These are phyloP conservation scores for Annulohypoxylon stygium DNA, from an alignment of 495 filamentous ascomycete genomes.

Conservation along the genomic window DNA sequence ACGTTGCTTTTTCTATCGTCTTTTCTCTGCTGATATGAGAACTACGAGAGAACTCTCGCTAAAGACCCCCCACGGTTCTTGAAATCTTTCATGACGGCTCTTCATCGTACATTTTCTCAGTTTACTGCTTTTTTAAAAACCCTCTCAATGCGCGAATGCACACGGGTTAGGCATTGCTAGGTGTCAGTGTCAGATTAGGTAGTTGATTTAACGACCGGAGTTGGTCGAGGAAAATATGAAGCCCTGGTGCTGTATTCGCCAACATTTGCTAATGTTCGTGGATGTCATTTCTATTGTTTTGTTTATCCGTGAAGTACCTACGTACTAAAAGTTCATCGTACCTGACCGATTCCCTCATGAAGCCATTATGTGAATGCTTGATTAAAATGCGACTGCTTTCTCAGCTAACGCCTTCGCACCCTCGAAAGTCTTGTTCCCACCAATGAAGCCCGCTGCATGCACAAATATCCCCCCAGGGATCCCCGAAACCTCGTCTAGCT, in stretches of 20 bases:
- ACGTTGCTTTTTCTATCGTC: conserved; percentile 18
- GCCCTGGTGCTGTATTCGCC: conserved; percentile 2
- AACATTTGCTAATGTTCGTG: not conserved
- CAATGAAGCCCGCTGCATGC: conserved; percentile 95
- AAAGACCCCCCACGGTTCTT: conserved; percentile 18
- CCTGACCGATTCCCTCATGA: not conserved
- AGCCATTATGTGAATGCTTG: conserved; percentile 26
- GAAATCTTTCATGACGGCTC: conserved; percentile 5
- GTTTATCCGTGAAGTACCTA: conserved; percentile 37
- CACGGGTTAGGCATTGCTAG: conserved; percentile 15
- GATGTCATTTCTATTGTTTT: not conserved
- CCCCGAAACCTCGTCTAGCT: conserved; percentile 79
- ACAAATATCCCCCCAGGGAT: conserved; percentile 88
- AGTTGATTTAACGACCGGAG: conserved; percentile 19
- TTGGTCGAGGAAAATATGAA: conserved; percentile 15
- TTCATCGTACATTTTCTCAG: conserved; percentile 23
- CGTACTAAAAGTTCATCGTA: not conserved
- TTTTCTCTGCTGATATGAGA: conserved; percentile 16
- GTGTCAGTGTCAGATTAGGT: conserved; percentile 35
- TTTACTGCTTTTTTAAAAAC: conserved; percentile 6
- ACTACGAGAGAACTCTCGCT: conserved; percentile 39
- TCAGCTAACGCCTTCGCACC: conserved; percentile 90
- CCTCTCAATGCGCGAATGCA: conserved; percentile 3
- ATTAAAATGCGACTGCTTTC: conserved; percentile 64
- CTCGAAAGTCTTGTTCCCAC: conserved; percentile 90